Evolutionary conservation across 2,329 filamentous ascomycete genomes (phyloP).

Genomic region (Arthrobotrys sinensis): DNA sequence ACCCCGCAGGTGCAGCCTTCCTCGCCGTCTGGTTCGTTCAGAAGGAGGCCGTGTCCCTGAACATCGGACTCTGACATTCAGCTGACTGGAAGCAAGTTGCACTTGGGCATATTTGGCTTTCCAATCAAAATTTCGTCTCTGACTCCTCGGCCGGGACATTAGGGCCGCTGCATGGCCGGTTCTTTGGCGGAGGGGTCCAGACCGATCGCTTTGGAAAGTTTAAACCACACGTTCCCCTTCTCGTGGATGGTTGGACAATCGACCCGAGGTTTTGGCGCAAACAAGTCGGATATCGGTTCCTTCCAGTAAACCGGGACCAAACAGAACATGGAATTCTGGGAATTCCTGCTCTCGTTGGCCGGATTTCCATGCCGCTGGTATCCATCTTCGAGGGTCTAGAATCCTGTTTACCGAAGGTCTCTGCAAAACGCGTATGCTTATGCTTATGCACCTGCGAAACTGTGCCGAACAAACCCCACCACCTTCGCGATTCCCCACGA

Average conservation of each 20-base stretch:
- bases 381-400: not conserved
- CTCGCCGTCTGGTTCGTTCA: slow-evolving; percentile 19
- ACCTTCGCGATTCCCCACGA: not conserved
- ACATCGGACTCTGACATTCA: not conserved
- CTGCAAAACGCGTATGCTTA: not conserved
- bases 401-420: not conserved
- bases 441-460: not conserved
- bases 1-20: not conserved
- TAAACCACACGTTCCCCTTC: slow-evolving; percentile 11
- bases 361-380: not conserved
- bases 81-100: slow-evolving; percentile 4
- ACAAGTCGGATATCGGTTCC: slow-evolving; percentile 13
- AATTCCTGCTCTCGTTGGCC: slow-evolving; percentile 5
- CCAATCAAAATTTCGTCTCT: not conserved
- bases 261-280: slow-evolving; percentile 10
- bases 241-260: slow-evolving; percentile 14
- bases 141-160: slow-evolving; percentile 2
- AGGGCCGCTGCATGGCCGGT: slow-evolving; percentile 24
- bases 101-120: not conserved
- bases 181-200: slow-evolving; percentile 9
- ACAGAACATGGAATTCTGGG: not conserved
- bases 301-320: not conserved
- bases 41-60: not conserved
- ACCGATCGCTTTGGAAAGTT: slow-evolving; percentile 17
- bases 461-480: not conserved